Percentiles rank a stretch among this genome's conserved stretches.
phyloP scores from a whole-genome alignment of 169 alveolate genomes.

The Cryptosporidium xiaoi region DNA sequence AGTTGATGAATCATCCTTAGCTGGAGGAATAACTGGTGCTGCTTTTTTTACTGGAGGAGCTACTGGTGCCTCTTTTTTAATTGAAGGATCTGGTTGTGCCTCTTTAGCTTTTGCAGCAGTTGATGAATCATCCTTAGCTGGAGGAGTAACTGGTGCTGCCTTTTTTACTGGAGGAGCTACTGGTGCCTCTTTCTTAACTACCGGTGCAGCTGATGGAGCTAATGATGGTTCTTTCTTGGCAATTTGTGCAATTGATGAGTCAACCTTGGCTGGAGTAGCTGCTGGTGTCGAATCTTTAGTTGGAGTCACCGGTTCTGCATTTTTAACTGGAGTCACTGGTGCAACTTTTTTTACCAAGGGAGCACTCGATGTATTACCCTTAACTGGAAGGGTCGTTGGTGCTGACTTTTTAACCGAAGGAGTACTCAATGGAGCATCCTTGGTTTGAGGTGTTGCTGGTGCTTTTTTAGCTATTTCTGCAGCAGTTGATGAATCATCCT shows the following conservation, averaged over 20 bases:
- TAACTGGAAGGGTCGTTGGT: neutral
- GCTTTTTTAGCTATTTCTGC: neutral
- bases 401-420: neutral
- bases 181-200: constrained; percentile 16
- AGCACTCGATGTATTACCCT: neutral
- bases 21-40: too few relatives aligned
- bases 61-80: too few relatives aligned
- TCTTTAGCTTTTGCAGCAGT: constrained; percentile 7
- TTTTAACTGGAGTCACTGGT: neutral
- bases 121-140: neutral
- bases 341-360: neutral
- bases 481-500: neutral
- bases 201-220: neutral
- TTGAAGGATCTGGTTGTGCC: neutral
- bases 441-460: constrained; percentile 4
- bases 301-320: neutral
- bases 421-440: too few relatives aligned
- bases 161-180: neutral
- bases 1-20: too few relatives aligned
- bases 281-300: neutral
- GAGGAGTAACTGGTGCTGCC: constrained; percentile 3
- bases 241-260: neutral
- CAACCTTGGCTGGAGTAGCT: neutral
- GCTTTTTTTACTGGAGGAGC: too few relatives aligned
- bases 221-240: constrained; percentile 1